Evolutionary conservation across 495 filamentous ascomycete genomes (phyloP).

Genomic region (Patellaria atrata): DNA sequence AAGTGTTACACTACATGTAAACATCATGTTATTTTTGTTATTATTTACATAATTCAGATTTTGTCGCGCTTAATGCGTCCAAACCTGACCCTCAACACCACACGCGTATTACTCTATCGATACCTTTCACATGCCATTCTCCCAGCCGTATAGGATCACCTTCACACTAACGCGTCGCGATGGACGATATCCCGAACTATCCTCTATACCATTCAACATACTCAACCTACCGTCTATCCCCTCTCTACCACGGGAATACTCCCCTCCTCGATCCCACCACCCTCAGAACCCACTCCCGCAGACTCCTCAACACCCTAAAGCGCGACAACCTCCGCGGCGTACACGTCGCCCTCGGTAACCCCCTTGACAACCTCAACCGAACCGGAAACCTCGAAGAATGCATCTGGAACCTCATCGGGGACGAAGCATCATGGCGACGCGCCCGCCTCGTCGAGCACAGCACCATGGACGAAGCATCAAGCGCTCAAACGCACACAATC

Average conservation of each 20-base stretch:
- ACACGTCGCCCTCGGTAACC: constrained; percentile 12
- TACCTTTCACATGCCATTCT: too few relatives aligned
- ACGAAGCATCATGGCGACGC: constrained; percentile 17
- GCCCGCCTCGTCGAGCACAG: not conserved
- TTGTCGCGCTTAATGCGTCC: too few relatives aligned
- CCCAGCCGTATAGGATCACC: too few relatives aligned
- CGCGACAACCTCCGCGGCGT: constrained; percentile 25
- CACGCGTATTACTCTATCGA: too few relatives aligned
- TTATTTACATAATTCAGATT: too few relatives aligned
- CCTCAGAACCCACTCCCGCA: constrained; percentile 20
- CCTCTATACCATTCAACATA: constrained; percentile 19
- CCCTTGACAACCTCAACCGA: constrained; percentile 8
- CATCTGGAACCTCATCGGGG: constrained; percentile 21
- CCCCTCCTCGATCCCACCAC: constrained; percentile 12
- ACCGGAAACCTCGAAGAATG: constrained; percentile 22
- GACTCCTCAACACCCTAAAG: constrained; percentile 19
- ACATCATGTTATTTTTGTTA: too few relatives aligned
- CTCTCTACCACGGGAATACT: constrained; percentile 21
- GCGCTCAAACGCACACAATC: not conserved
- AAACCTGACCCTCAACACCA: too few relatives aligned
- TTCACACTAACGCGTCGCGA: not conserved
- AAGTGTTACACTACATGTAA: too few relatives aligned
- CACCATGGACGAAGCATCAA: constrained; percentile 7
- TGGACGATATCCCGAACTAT: constrained; percentile 13
- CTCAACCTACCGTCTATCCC: constrained; percentile 25